Conservation (phyloP, 2,329 filamentous ascomycete species). For the Colletotrichum lupini region DNA sequence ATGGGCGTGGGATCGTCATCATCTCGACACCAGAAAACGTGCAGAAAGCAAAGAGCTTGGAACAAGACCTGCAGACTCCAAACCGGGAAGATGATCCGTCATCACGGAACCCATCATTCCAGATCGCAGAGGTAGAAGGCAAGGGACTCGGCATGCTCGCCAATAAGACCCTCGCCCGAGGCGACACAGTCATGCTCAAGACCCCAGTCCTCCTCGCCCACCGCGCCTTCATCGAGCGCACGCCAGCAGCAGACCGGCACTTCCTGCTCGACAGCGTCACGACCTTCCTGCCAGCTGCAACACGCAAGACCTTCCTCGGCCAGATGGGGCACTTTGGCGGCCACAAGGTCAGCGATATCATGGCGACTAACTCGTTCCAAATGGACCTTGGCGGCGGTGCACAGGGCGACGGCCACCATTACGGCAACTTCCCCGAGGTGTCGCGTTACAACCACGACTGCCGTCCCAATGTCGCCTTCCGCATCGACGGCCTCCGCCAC, state of each 20-base stretch:
- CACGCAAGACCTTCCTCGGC: slow-evolving; percentile 24
- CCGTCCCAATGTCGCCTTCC: slow-evolving; percentile 56
- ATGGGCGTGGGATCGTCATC: slow-evolving; percentile 51
- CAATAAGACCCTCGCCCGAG: slow-evolving; percentile 38
- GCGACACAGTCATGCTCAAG: slow-evolving; percentile 33
- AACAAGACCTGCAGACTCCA: background rate
- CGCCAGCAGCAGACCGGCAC: slow-evolving; percentile 7
- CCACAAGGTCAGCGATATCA: slow-evolving; percentile 34
- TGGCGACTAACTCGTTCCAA: slow-evolving; percentile 37
- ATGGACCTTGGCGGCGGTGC: slow-evolving; percentile 33
- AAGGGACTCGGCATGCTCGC: slow-evolving; percentile 41
- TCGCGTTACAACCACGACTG: slow-evolving; percentile 59
- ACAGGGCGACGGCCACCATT: slow-evolving; percentile 30
- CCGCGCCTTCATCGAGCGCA: slow-evolving; percentile 34
- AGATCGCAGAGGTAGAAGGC: slow-evolving; percentile 39
- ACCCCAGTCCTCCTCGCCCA: slow-evolving; percentile 33
- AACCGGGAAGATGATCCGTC: background rate
- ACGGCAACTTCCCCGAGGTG: slow-evolving; percentile 36
- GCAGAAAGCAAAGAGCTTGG: slow-evolving; percentile 13
- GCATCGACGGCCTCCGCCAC: slow-evolving; percentile 51
- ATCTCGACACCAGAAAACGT: slow-evolving; percentile 45
- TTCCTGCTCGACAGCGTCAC: slow-evolving; percentile 23
- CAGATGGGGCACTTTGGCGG: slow-evolving; percentile 34
- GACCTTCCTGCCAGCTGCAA: slow-evolving; percentile 8
- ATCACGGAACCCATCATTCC: slow-evolving; percentile 29